A percentile compares a stretch with the other conserved stretches of the same genome.
Evolutionary conservation across 345 rosid genomes (phyloP).

Genomic region (Leavenworthia alabamica): DNA sequence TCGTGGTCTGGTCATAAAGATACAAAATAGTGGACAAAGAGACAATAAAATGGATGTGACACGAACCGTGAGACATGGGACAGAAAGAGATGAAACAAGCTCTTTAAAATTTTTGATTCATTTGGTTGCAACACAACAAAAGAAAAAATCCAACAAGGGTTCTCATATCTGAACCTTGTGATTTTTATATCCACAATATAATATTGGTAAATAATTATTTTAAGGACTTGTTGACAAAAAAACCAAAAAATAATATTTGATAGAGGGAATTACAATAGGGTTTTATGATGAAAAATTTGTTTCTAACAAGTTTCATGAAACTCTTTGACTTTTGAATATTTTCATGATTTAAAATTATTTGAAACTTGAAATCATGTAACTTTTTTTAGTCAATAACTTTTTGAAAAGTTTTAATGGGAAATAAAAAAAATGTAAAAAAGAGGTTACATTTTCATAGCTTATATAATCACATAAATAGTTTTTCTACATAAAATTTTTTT

Average conservation of each 20-base stretch:
- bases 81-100: conserved; percentile 2
- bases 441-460: not conserved
- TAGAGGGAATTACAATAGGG: not conserved
- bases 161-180: not conserved
- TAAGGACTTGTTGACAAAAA: not conserved
- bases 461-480: not conserved
- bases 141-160: conserved; percentile 3
- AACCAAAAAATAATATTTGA: not conserved
- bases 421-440: not conserved
- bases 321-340: not conserved
- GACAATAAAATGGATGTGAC: conserved; percentile 7
- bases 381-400: not conserved
- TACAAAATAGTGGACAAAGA: not conserved
- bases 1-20: conserved; percentile 1
- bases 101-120: not conserved
- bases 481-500: not conserved
- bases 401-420: not conserved
- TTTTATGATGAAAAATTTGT: not conserved
- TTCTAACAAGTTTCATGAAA: too few species aligned
- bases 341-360: not conserved
- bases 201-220: not conserved
- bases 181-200: not conserved
- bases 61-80: not conserved
- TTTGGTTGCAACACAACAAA: conserved; percentile 18
- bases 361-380: not conserved